Evolutionary conservation across 2,329 filamentous ascomycete species (phyloP).

Genomic region (Neoscytalidium dimidiatum): DNA sequence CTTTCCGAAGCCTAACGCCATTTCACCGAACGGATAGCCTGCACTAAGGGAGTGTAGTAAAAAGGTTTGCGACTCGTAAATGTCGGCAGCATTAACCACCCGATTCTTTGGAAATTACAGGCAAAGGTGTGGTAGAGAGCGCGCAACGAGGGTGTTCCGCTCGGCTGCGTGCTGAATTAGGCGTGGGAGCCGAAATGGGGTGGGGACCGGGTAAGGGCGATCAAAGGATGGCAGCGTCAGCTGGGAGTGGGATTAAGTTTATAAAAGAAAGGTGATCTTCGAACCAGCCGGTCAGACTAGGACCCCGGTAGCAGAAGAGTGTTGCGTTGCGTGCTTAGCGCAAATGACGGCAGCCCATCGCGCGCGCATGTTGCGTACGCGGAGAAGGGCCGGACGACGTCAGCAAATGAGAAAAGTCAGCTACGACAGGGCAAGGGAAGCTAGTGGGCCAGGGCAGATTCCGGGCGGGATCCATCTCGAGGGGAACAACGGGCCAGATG

Average conservation of each 20-base stretch:
- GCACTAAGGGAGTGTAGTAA: constrained; percentile 42
- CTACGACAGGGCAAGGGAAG: not conserved
- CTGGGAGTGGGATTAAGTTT: not conserved
- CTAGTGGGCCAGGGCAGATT: not conserved
- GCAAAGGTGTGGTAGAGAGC: not conserved
- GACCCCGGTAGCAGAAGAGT: not conserved
- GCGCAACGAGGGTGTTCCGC: constrained; percentile 21
- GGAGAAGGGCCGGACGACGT: not conserved
- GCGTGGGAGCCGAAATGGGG: not conserved
- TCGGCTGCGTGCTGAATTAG: constrained; percentile 19
- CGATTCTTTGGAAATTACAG: not conserved
- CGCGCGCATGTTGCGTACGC: not conserved
- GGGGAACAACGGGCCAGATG: constrained; percentile 1
- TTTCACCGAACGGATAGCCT: constrained; percentile 52
- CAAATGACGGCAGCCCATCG: not conserved
- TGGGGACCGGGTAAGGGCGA: not conserved
- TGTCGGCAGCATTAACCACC: constrained; percentile 42
- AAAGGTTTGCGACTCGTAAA: constrained; percentile 35
- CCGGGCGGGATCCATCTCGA: not conserved
- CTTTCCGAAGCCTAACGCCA: constrained; percentile 48
- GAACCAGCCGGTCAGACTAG: constrained; percentile 10
- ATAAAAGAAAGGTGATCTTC: not conserved
- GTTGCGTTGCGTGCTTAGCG: constrained; percentile 13
- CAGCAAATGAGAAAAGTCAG: constrained; percentile 5
- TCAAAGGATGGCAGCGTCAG: not conserved